Evolutionary conservation across 345 rosid genomes (phyloP).

Genomic region (Citrus medica): DNA sequence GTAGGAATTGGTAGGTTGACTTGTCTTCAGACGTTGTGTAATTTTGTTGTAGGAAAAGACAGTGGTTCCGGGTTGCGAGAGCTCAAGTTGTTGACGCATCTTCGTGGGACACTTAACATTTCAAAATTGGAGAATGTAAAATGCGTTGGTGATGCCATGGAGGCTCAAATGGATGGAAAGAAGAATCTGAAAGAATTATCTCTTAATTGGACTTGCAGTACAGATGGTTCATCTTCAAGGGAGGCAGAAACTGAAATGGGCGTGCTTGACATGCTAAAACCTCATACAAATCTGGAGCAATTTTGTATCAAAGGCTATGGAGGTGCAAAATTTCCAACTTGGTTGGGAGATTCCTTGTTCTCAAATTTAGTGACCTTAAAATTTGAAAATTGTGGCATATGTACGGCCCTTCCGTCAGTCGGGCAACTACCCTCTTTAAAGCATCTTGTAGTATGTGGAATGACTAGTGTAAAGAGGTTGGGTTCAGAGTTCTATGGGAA

Average conservation of each 20-base stretch:
- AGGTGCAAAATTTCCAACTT: background rate
- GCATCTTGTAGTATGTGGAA: background rate
- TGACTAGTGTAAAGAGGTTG: background rate
- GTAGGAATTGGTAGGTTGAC: no score
- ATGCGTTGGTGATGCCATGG: conserved; percentile 5
- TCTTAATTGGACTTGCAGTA: background rate
- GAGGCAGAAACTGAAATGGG: background rate
- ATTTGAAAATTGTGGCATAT: background rate
- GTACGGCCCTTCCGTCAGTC: background rate
- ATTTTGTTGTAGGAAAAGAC: conserved; percentile 9
- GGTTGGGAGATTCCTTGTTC: conserved; percentile 17
- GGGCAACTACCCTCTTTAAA: conserved; percentile 1
- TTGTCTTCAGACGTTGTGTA: background rate
- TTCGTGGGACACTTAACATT: background rate
- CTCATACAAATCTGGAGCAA: background rate
- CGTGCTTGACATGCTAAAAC: background rate
- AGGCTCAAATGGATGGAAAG: conserved; percentile 23
- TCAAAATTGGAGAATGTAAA: background rate
- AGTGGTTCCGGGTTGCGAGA: background rate
- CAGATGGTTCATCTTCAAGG: background rate
- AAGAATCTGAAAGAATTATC: conserved; percentile 20
- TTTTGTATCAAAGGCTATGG: background rate
- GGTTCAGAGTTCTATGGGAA: conserved; percentile 2
- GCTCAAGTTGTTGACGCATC: background rate
- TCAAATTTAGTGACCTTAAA: background rate